Conservation (phyloP, 2,329 filamentous ascomycete genomes). For the Penicillium sp. region DNA sequence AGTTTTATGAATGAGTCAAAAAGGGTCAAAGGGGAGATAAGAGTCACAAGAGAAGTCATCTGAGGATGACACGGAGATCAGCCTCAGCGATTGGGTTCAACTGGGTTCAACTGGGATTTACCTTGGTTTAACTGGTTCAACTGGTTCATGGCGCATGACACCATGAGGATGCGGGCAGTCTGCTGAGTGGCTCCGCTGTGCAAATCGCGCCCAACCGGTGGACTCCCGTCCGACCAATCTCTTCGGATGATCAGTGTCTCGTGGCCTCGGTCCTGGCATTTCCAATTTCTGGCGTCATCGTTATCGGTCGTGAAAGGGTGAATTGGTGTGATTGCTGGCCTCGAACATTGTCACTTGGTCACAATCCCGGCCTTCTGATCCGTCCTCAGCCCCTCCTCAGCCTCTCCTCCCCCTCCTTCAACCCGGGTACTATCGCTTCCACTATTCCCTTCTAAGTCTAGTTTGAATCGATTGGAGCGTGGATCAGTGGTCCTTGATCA, state of each 20-base stretch:
- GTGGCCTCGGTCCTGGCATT: neutral
- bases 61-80: neutral
- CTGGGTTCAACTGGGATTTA: neutral
- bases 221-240: neutral
- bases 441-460: too few relatives aligned
- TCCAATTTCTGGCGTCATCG: neutral
- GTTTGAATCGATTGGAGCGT: too few relatives aligned
- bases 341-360: too few relatives aligned
- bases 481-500: too few relatives aligned
- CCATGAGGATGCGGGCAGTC: neutral
- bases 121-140: too few relatives aligned
- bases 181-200: neutral
- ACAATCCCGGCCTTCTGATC: too few relatives aligned
- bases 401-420: too few relatives aligned
- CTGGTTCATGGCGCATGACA: neutral
- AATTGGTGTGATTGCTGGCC: too few relatives aligned
- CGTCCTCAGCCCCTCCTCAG: too few relatives aligned
- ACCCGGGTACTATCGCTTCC: too few relatives aligned
- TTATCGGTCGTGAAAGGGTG: neutral
- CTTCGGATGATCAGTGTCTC: neutral
- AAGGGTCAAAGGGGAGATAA: conserved; percentile 9
- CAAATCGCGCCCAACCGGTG: neutral
- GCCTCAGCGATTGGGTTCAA: neutral
- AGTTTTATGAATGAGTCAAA: conserved; percentile 14
- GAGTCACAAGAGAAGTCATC: conserved; percentile 8